Conservation (phyloP, 805 yeast species). For the Spathaspora passalidarum region DNA sequence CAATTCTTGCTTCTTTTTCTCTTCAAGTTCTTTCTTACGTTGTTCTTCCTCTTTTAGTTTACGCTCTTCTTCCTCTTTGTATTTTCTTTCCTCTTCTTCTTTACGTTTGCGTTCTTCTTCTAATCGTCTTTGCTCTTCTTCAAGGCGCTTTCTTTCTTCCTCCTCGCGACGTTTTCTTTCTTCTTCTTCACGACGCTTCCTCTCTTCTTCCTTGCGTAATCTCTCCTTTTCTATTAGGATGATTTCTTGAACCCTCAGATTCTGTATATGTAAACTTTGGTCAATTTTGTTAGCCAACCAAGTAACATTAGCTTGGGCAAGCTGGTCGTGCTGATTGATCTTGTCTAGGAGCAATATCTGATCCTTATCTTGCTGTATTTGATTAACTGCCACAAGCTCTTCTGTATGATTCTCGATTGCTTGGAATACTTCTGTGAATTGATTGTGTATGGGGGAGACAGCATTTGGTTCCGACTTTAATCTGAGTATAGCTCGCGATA, state of each 20-base stretch:
- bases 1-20: constrained; percentile 10
- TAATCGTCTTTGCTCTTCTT: constrained; percentile 14
- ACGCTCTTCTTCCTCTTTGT: constrained; percentile 13
- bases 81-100: constrained; percentile 17
- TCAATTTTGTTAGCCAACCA: constrained; percentile 1
- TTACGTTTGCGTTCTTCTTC: constrained; percentile 18
- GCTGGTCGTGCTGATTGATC: neutral
- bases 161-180: constrained; percentile 13
- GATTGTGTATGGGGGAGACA: constrained; percentile 25
- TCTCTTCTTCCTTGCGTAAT: constrained; percentile 18
- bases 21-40: constrained; percentile 3
- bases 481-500: too few species aligned
- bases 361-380: neutral
- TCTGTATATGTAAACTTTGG: constrained; percentile 13
- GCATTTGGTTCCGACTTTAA: neutral
- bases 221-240: constrained; percentile 17
- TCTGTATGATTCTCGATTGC: constrained; percentile 4
- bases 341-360: neutral
- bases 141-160: constrained; percentile 19
- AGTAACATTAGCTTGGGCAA: constrained; percentile 2
- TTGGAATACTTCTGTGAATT: constrained; percentile 15
- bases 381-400: neutral
- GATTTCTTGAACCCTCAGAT: constrained; percentile 14
- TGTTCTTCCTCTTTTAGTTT: constrained; percentile 14
- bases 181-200: constrained; percentile 14